phyloP scores from a whole-genome alignment of 202 grass and related monocot species.

The Setaria italica region DNA sequence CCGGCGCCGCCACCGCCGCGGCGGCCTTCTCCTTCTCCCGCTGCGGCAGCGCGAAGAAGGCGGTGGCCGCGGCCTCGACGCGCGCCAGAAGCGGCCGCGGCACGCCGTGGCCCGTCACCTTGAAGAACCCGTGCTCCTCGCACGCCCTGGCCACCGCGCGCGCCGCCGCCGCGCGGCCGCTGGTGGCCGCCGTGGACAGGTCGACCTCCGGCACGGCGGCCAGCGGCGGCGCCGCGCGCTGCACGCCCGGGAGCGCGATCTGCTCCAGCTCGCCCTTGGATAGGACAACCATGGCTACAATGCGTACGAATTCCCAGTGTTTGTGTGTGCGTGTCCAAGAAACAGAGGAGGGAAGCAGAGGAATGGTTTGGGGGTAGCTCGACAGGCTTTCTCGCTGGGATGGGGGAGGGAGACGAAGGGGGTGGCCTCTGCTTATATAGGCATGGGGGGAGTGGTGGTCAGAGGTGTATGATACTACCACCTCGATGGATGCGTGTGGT shows the following conservation, averaged over 20 bases:
- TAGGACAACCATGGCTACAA: conserved; percentile 60
- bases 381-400: neutral
- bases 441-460: neutral
- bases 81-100: conserved; percentile 52
- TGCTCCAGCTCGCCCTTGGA: conserved; percentile 66
- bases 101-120: conserved; percentile 77
- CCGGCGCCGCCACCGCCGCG: neutral
- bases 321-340: neutral
- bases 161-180: conserved; percentile 27
- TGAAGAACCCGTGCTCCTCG: conserved; percentile 79
- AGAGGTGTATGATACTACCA: too few species aligned
- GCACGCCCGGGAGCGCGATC: conserved; percentile 58
- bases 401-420: conserved; percentile 13
- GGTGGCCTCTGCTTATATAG: conserved; percentile 46
- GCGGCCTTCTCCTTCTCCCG: conserved; percentile 61
- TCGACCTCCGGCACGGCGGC: conserved; percentile 57
- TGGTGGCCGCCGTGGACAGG: conserved; percentile 25
- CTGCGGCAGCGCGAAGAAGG: conserved; percentile 69
- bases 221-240: conserved; percentile 34
- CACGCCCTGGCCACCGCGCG: conserved; percentile 63
- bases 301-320: too few species aligned
- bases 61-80: conserved; percentile 50
- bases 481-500: neutral
- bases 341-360: conserved; percentile 25
- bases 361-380: neutral